Conservation (phyloP, 768 basidiomycete species). For the Tulasnella sp. region DNA sequence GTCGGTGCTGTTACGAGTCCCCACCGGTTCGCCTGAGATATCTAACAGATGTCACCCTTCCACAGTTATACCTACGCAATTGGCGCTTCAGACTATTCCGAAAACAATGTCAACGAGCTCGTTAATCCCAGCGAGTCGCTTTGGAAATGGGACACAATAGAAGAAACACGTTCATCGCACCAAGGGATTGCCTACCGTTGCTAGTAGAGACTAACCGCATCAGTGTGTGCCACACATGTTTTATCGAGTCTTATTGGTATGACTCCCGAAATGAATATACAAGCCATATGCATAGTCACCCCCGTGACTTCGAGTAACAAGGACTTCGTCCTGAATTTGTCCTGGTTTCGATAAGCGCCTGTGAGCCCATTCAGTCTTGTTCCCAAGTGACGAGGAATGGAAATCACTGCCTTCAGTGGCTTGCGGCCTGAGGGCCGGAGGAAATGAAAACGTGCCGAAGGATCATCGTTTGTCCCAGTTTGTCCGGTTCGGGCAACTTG, state of each 20-base stretch:
- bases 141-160: conserved; percentile 29
- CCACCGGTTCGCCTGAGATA: too few species aligned
- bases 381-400: background rate
- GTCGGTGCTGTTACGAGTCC: background rate
- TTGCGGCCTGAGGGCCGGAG: background rate
- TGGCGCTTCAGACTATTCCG: conserved; percentile 12
- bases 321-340: background rate
- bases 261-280: too few species aligned
- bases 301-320: background rate
- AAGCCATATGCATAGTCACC: too few species aligned
- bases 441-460: background rate
- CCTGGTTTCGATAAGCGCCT: background rate
- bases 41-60: background rate
- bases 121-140: conserved; percentile 18
- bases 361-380: background rate
- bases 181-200: background rate
- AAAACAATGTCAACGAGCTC: conserved; percentile 29
- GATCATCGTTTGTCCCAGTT: background rate
- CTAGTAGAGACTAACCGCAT: background rate
- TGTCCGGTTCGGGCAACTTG: background rate
- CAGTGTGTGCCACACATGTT: background rate
- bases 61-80: background rate
- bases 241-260: too few species aligned
- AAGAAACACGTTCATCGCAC: background rate
- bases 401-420: background rate